Conservation (phyloP, 495 filamentous ascomycete species). For the Alectoria sarmentosa region DNA sequence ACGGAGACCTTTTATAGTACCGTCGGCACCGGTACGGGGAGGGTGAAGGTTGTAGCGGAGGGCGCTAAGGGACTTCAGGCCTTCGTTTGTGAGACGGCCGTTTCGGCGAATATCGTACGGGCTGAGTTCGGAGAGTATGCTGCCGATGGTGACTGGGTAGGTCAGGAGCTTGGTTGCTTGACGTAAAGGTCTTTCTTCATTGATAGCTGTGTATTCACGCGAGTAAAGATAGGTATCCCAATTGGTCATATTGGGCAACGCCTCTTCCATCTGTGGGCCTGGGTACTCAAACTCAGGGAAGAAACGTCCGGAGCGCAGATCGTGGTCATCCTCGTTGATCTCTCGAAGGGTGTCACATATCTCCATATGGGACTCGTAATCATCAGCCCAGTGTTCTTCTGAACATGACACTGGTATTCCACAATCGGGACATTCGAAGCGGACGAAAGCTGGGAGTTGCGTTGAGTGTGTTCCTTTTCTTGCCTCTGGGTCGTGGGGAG, state of each 20-base stretch:
- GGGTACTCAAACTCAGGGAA: constrained; percentile 95
- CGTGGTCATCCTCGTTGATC: constrained; percentile 98
- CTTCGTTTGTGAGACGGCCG: constrained; percentile 73
- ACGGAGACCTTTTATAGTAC: constrained; percentile 69
- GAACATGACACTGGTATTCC: constrained; percentile 90
- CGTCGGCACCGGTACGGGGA: constrained; percentile 65
- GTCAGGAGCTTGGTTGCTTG: constrained; percentile 90
- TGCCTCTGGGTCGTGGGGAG: constrained; percentile 54
- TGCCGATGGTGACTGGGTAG: constrained; percentile 86
- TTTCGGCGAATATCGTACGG: constrained; percentile 72
- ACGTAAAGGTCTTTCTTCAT: constrained; percentile 76
- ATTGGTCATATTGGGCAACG: constrained; percentile 91
- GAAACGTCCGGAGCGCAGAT: constrained; percentile 79
- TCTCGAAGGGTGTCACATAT: constrained; percentile 86
- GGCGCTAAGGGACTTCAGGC: constrained; percentile 81
- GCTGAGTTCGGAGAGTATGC: constrained; percentile 86
- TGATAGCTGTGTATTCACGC: constrained; percentile 78
- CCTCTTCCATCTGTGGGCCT: constrained; percentile 80
- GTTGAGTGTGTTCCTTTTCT: constrained; percentile 44
- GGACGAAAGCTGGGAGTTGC: constrained; percentile 65
- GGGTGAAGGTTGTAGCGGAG: constrained; percentile 92
- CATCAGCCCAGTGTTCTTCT: constrained; percentile 87
- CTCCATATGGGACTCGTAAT: constrained; percentile 86
- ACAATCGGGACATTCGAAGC: constrained; percentile 94
- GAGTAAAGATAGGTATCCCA: constrained; percentile 97